Evolutionary conservation across 1,284 basidiomycete species (phyloP), one percentile per base, ranked within the genome.

Genomic region (Malassezia sp.): DNA sequence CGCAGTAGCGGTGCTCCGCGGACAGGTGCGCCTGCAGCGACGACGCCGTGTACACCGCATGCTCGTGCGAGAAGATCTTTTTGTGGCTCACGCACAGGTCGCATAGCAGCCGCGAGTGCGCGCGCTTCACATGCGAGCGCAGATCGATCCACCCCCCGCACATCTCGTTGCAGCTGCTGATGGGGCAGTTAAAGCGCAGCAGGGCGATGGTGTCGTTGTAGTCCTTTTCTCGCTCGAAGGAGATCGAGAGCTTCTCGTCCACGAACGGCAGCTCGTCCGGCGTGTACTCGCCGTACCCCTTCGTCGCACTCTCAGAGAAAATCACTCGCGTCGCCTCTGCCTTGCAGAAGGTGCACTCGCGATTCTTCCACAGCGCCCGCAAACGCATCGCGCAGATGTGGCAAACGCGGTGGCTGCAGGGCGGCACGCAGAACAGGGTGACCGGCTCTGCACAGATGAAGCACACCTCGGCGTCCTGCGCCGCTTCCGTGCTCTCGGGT

Each of bases 321-420:
- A 91, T 80, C 21, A 93, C 78, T 1, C 78, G 77, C 1, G 78
- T 76, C 72, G 89, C 84, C 4, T 83, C 78, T 60, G 83, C 82
- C 83, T 96, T 97, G 78, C 93, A 97, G 70, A 93, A 93, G 2
- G 90, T 88, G 71, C 91, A 97, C 12, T 91, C 85, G 45, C 50
- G 52, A 50, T 67, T 67, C 53, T 96, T 96, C 76, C 96, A 97
- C 47, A 97, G 75, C 1, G 87, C 88, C 23, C 89, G 75, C 21
- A 97, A 73, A n/a, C 91, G 79, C 38, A 96, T 73, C 1, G 86
- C 82, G 66, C 91, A 97, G 45, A 93, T 82, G 73, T 90, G 85
- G 73, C 87, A 91, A 6, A 84, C 88, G 32, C 83, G 76, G 70
- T 97, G 91, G 66, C 88, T 87, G 73, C 91, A 97, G 39, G 83